Evolutionary conservation across 2,329 filamentous ascomycete species (phyloP).

Genomic region (Colletotrichum sp.): DNA sequence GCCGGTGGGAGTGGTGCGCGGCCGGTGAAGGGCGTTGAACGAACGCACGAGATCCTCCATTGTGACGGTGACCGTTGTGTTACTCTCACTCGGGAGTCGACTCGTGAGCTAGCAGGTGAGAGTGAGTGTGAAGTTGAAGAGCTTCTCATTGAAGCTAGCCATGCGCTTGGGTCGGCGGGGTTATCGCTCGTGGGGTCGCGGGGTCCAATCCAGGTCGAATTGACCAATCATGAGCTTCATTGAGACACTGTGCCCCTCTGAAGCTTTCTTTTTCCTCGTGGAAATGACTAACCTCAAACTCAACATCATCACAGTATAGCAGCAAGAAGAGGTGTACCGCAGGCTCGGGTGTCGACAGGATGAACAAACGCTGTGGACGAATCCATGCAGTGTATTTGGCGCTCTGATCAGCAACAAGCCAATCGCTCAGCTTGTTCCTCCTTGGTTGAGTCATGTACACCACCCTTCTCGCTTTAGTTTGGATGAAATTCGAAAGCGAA

Average conservation of each 20-base stretch:
- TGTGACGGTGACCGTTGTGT: background rate
- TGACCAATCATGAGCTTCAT: background rate
- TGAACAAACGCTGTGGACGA: fast-evolving
- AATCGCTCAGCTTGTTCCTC: background rate
- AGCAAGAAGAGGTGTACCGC: background rate
- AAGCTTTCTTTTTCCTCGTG: background rate
- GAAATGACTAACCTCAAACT: background rate
- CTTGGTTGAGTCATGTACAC: background rate
- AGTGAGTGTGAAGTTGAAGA: background rate
- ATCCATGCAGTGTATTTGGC: background rate
- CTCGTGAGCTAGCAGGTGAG: background rate
- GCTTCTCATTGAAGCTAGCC: background rate
- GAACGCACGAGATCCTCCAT: background rate
- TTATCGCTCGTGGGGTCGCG: background rate
- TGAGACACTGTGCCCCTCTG: background rate
- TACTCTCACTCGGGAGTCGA: background rate
- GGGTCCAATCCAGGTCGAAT: background rate
- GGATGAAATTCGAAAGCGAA: background rate
- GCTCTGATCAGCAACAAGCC: background rate
- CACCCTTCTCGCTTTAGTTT: background rate
- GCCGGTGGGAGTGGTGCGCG: background rate
- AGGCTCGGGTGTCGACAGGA: background rate
- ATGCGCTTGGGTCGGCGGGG: background rate
- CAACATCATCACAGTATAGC: background rate
- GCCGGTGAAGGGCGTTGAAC: background rate